Percentiles rank a stretch among this genome's conserved stretches.
phyloP scores from a whole-genome alignment of 2,329 filamentous ascomycete species.

The Pyrenophora teres region DNA sequence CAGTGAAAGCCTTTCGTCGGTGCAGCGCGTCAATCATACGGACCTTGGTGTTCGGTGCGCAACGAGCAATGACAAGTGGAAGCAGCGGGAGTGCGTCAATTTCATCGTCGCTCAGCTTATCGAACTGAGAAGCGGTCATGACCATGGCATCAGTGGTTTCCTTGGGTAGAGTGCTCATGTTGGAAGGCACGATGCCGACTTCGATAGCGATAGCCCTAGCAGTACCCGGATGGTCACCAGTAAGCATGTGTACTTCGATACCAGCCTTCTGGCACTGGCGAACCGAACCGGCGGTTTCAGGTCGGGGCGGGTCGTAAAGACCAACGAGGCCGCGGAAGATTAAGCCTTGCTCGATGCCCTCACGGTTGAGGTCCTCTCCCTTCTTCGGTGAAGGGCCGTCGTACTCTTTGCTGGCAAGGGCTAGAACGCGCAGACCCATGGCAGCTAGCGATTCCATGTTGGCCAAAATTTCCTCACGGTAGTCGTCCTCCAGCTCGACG shows the following conservation, averaged over 20 bases:
- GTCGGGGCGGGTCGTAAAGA: conserved; percentile 83
- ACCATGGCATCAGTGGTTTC: conserved; percentile 42
- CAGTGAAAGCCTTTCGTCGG: conserved; percentile 74
- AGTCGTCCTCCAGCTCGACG: conserved; percentile 56
- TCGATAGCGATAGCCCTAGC: conserved; percentile 50
- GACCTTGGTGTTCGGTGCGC: conserved; percentile 83
- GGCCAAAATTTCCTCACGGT: conserved; percentile 61
- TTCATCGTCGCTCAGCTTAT: conserved; percentile 73
- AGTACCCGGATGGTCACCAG: conserved; percentile 51
- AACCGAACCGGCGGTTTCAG: conserved; percentile 68
- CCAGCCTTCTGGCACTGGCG: conserved; percentile 52
- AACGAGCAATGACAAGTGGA: conserved; percentile 81
- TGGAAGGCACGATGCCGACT: conserved; percentile 51
- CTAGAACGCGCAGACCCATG: conserved; percentile 71
- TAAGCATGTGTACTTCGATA: conserved; percentile 57
- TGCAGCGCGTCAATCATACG: conserved; percentile 90
- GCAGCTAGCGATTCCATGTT: conserved; percentile 72
- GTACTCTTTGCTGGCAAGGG: conserved; percentile 61
- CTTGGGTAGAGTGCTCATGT: conserved; percentile 20
- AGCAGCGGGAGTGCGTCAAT: conserved; percentile 75
- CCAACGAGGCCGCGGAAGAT: conserved; percentile 78
- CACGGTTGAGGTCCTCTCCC: conserved; percentile 58
- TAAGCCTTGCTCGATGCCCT: conserved; percentile 68
- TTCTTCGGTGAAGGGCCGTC: conserved; percentile 46
- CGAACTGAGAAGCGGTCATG: conserved; percentile 65